phyloP scores from a whole-genome alignment of 2,329 filamentous ascomycete genomes.

The Cytospora leucostoma region DNA sequence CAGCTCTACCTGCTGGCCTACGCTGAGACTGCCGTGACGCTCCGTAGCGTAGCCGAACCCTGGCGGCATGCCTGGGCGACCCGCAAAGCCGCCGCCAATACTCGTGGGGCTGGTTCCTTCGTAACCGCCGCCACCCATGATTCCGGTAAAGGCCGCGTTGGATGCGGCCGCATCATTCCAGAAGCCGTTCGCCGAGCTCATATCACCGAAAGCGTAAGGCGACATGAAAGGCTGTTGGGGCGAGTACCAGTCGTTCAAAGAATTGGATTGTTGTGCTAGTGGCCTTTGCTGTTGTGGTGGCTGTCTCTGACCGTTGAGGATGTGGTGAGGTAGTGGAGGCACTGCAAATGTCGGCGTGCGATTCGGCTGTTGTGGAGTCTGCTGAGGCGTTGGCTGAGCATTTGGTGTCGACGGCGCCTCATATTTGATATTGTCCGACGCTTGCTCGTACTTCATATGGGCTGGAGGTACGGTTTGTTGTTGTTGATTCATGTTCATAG shows the following conservation, averaged over 20 bases:
- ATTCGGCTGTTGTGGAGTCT: conserved; percentile 30
- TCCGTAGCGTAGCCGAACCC: conserved; percentile 43
- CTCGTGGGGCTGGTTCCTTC: conserved; percentile 24
- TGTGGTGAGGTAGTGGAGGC: conserved; percentile 41
- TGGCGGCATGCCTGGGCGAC: conserved; percentile 29
- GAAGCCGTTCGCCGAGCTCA: conserved; percentile 40
- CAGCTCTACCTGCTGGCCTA: conserved; percentile 79
- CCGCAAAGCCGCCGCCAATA: conserved; percentile 30
- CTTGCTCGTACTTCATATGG: conserved; percentile 32
- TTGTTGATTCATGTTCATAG: conserved; percentile 21
- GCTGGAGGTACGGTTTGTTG: conserved; percentile 25
- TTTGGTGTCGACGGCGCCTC: conserved; percentile 27
- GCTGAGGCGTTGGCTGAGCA: conserved; percentile 28
- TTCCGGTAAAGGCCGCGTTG: conserved; percentile 31
- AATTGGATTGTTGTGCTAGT: conserved; percentile 44
- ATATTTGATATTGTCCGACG: conserved; percentile 26
- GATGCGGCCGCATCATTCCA: conserved; percentile 42
- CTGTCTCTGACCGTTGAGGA: conserved; percentile 28
- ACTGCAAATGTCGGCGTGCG: conserved; percentile 43
- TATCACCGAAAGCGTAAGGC: conserved; percentile 51
- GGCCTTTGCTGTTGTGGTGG: conserved; percentile 44
- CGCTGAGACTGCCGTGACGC: conserved; percentile 70
- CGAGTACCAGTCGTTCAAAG: conserved; percentile 53
- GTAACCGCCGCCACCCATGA: conserved; percentile 29
- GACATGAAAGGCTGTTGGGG: conserved; percentile 55